Evolutionary conservation across 2,329 filamentous ascomycete genomes (phyloP).

Genomic region (Talaromyces sp.): DNA sequence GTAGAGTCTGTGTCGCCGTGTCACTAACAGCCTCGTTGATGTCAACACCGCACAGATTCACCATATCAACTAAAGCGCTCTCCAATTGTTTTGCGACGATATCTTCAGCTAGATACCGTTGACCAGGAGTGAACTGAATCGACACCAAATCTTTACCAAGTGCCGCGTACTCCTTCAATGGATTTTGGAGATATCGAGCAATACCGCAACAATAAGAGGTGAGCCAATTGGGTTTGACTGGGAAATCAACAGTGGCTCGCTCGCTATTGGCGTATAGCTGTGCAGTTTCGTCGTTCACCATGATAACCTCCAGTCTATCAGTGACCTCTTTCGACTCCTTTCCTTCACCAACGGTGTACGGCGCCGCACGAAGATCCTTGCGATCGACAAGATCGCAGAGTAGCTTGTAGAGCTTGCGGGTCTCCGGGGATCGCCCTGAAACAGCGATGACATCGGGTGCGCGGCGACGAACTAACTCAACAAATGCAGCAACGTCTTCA

Average conservation of each 20-base stretch:
- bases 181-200: slow-evolving; percentile 88
- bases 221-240: slow-evolving; percentile 64
- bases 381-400: slow-evolving; percentile 72
- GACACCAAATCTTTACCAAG: slow-evolving; percentile 83
- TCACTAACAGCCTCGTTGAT: slow-evolving; percentile 87
- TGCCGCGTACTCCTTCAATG: slow-evolving; percentile 92
- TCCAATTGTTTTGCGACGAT: slow-evolving; percentile 83
- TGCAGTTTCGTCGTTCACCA: slow-evolving; percentile 97
- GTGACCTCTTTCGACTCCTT: slow-evolving; percentile 68
- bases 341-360: slow-evolving; percentile 78
- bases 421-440: slow-evolving; percentile 82
- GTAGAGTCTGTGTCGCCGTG: slow-evolving; percentile 73
- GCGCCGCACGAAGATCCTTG: slow-evolving; percentile 69
- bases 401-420: slow-evolving; percentile 75
- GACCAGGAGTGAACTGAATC: slow-evolving; percentile 81
- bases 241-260: slow-evolving; percentile 72
- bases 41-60: slow-evolving; percentile 92
- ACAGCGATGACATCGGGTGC: slow-evolving; percentile 87
- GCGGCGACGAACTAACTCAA: slow-evolving; percentile 71
- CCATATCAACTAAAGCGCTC: slow-evolving; percentile 97
- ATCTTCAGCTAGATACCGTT: slow-evolving; percentile 81
- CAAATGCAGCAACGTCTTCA: slow-evolving; percentile 63
- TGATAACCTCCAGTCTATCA: slow-evolving; percentile 78
- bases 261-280: slow-evolving; percentile 88
- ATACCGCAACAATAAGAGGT: slow-evolving; percentile 86